Evolutionary conservation across 768 basidiomycete species (phyloP), one percentile per base, ranked within the genome.

Genomic region (Boletellus ananiceps): DNA sequence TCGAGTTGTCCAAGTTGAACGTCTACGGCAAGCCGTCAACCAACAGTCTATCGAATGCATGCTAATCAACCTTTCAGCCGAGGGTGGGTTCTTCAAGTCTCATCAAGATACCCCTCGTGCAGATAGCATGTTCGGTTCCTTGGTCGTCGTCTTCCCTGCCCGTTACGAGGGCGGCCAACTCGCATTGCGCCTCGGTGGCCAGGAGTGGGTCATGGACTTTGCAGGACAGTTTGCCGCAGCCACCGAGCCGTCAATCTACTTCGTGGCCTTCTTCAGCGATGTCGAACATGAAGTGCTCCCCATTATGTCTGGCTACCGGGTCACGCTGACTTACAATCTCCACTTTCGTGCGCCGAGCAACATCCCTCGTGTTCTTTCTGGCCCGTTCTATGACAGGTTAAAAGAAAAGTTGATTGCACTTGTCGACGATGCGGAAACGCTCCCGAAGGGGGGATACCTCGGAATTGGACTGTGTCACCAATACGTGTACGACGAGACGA

Each of bases 71-170:
- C 8, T 8, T 18, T 15, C 21, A 44, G 43, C 18, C 13, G 13
- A 44, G 33, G 43, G 13, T 2, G 43, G 33, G 8, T 44, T 44
- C 32, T 34, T 34, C 19, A 34, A 21, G 4, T 4, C 21, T 16
- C 33, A 25, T 23, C 21, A 25, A 18, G 43, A 35, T 8, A 35
- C 33, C 21, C 8, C 34, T 5, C 38, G 38, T 39, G 38, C 19
- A 4, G 21, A 23, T 18, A 21, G 16, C 19, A 39, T 39, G 38
- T 35, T 44, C 8, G 23, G 44, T 2, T 78, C 79, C 0, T 70
- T 82, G 4, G 71, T 79, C 3, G 53, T 80, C 21, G 68, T 75
- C 15, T 71, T 77, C 46, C 79, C 77, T 14, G 71, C 71, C 0
- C 37, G 57, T 0, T 73, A 80, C 52, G 63, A 74, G 49, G 79